These are phyloP conservation scores for Paxillus involutus DNA, from an alignment of 768 basidiomycete genomes.

Conservation along the genomic window DNA sequence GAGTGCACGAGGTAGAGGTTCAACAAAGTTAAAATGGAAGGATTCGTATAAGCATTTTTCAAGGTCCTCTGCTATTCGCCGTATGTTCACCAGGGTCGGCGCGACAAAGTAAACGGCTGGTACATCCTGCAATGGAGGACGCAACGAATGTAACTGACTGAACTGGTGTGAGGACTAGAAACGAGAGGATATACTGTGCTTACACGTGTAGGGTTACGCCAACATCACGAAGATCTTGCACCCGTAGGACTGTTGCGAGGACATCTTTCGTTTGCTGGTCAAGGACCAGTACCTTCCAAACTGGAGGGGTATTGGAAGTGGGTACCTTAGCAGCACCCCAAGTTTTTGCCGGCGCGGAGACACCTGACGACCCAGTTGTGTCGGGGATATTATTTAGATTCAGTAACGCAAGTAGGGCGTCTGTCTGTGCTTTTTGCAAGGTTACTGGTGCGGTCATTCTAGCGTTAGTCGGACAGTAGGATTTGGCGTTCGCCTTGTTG, in stretches of 20 bases:
- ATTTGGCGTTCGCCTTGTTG: no score
- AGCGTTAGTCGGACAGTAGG: no score
- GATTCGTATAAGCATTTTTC: constrained; percentile 88
- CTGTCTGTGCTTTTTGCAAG: constrained; percentile 86
- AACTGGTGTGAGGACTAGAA: constrained; percentile 2
- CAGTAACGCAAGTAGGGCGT: constrained; percentile 79
- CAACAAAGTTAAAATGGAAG: constrained; percentile 94
- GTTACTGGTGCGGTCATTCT: constrained; percentile 45
- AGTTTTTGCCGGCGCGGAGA: constrained; percentile 23
- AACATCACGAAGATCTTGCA: constrained; percentile 94
- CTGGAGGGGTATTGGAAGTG: constrained; percentile 63
- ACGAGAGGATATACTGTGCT: constrained; percentile 29
- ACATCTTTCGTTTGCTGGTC: constrained; percentile 97
- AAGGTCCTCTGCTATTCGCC: constrained; percentile 91
- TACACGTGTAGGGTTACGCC: constrained; percentile 99
- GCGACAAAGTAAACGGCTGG: constrained; percentile 97
- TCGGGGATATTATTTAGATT: constrained; percentile 70
- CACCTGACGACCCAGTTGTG: constrained; percentile 10
- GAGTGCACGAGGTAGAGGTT: constrained; percentile 82
- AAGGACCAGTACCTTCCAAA: constrained; percentile 96
- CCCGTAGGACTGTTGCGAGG: constrained; percentile 90
- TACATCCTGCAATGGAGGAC: constrained; percentile 91
- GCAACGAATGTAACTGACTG: constrained; percentile 87
- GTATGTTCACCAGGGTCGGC: constrained; percentile 83
- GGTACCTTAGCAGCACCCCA: constrained; percentile 49